These are phyloP conservation scores for Petunia secreta DNA, from an alignment of 257 asterid genomes.

Conservation along the genomic window DNA sequence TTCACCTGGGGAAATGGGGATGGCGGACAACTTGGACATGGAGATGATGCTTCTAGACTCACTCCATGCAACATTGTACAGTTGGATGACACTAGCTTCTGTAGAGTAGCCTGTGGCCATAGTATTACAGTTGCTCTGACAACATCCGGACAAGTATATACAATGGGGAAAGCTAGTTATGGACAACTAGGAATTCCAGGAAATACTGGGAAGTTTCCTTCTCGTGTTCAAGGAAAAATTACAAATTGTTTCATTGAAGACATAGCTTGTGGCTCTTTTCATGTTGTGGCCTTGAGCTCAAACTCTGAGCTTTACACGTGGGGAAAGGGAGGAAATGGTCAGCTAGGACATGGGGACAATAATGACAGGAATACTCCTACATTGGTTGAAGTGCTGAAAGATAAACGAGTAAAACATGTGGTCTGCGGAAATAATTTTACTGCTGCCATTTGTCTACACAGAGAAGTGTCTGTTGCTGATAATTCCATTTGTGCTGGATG, in stretches of 20 bases:
- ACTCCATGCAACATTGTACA: constrained; percentile 44
- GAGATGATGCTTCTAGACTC: constrained; percentile 49
- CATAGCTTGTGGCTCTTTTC: constrained; percentile 76
- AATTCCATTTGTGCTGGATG: constrained; percentile 66
- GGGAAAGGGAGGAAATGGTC: constrained; percentile 76
- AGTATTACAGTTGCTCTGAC: constrained; percentile 72
- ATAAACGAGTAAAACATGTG: constrained; percentile 58
- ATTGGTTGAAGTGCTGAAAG: constrained; percentile 56
- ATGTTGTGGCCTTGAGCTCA: constrained; percentile 63
- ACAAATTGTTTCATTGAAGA: constrained; percentile 47
- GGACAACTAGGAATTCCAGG: constrained; percentile 51
- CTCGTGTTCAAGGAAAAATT: constrained; percentile 51
- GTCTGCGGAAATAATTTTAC: constrained; percentile 68
- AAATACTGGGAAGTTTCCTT: constrained; percentile 39
- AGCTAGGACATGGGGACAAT: constrained; percentile 73
- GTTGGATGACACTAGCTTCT: constrained; percentile 45
- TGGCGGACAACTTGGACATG: constrained; percentile 77
- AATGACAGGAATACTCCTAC: constrained; percentile 56
- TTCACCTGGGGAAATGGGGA: constrained; percentile 89
- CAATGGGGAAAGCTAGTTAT: constrained; percentile 56
- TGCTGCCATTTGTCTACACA: constrained; percentile 61
- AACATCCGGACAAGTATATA: constrained; percentile 58
- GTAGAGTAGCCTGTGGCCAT: constrained; percentile 72
- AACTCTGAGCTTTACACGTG: constrained; percentile 69
- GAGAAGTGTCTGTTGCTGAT: constrained; percentile 39